Evolutionary conservation across 1,284 basidiomycete species (phyloP).

Genomic region (Erythrobasidium hasegawianum): DNA sequence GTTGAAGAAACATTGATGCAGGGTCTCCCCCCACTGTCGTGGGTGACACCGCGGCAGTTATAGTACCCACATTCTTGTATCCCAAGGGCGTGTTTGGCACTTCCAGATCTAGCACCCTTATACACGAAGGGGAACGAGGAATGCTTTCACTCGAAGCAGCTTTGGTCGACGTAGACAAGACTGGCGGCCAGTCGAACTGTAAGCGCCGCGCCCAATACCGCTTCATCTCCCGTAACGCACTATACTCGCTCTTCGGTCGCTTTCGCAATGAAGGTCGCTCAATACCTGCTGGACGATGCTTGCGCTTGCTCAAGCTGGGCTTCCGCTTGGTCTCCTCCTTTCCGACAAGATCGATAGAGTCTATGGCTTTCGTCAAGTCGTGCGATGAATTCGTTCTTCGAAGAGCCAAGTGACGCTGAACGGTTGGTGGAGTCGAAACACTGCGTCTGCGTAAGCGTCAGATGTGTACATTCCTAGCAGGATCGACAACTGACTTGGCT

Average conservation of each 20-base stretch:
- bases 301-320: slow-evolving; percentile 25
- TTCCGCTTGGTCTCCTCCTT: slow-evolving; percentile 7
- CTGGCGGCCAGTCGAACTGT: not conserved
- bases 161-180: not conserved
- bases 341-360: slow-evolving; percentile 28
- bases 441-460: too few species aligned
- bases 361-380: slow-evolving; percentile 24
- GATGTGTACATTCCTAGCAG: too few species aligned
- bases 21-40: slow-evolving; percentile 17
- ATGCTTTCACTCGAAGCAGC: slow-evolving; percentile 2
- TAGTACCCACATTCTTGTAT: slow-evolving; percentile 18
- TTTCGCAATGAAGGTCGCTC: slow-evolving; percentile 4
- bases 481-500: too few species aligned
- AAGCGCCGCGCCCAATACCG: not conserved
- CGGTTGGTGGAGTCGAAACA: not conserved
- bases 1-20: slow-evolving; percentile 12
- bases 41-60: slow-evolving; percentile 30
- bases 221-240: slow-evolving; percentile 3
- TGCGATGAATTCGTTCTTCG: slow-evolving; percentile 14
- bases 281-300: slow-evolving; percentile 2
- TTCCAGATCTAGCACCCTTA: slow-evolving; percentile 17
- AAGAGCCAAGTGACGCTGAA: not conserved
- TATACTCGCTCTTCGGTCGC: slow-evolving; percentile 22
- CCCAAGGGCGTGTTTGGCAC: slow-evolving; percentile 7
- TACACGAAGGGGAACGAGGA: slow-evolving; percentile 22